A percentile compares a stretch with the other conserved stretches of the same genome.
Evolutionary conservation across 78 protist species (phyloP).

Genomic region (slime mould (Dictyostelium discoideum)): dicty_2.7 NC_007088.5:1431501-1432000

Average conservation of each 20-base stretch:
- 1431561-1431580: not conserved
- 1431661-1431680: not conserved
- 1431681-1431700: not conserved
- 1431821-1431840: no score
- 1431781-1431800: no score
- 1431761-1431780: not conserved
- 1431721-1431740: not conserved
- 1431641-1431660: not conserved
- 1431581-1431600: not conserved
- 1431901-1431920: not conserved
- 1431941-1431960: not conserved
- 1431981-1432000: not conserved
- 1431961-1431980: constrained; percentile 10
- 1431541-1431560: not conserved
- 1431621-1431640: not conserved
- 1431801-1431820: not conserved
- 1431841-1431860: no score
- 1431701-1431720: not conserved
- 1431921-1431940: constrained; percentile 3
- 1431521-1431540: not conserved
- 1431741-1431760: not conserved
- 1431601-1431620: not conserved
- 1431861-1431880: not conserved
- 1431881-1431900: not conserved
- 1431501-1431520: not conserved